Conservation (phyloP, 2,329 filamentous ascomycete genomes). For the Paraconiothyrium brasiliense region DNA sequence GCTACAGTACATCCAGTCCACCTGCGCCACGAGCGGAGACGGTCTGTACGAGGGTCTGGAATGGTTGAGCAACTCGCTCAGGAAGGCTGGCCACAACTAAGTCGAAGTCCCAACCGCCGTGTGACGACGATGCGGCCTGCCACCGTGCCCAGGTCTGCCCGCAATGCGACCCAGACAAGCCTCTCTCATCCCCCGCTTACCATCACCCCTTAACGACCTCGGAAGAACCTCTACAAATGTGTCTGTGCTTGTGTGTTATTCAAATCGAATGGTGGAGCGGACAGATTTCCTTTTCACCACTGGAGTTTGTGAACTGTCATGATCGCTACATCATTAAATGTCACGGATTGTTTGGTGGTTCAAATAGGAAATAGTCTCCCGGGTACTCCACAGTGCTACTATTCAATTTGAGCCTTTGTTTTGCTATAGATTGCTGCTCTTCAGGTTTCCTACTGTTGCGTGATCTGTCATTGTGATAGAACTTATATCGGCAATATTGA, state of each 20-base stretch:
- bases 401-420: conserved; percentile 51
- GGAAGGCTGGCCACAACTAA: conserved; percentile 63
- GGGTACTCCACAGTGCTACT: conserved; percentile 49
- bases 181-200: conserved; percentile 31
- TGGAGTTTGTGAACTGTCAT: conserved; percentile 50
- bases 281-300: conserved; percentile 45
- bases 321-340: conserved; percentile 37
- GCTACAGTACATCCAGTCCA: conserved; percentile 93
- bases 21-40: conserved; percentile 97
- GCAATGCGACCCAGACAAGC: conserved; percentile 18
- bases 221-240: conserved; percentile 35
- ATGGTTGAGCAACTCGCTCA: conserved; percentile 64
- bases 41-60: conserved; percentile 99
- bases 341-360: conserved; percentile 46
- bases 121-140: conserved; percentile 32
- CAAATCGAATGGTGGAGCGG: conserved; percentile 49
- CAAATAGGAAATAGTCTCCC: conserved; percentile 43
- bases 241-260: conserved; percentile 43
- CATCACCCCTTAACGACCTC: conserved; percentile 29
- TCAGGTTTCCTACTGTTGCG: background rate
- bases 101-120: conserved; percentile 22
- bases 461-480: background rate
- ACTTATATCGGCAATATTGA: background rate
- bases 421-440: conserved; percentile 31
- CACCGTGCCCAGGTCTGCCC: conserved; percentile 35